Evolutionary conservation across 768 basidiomycete genomes (phyloP).

Genomic region (Kwoniella newhampshirensis): DNA sequence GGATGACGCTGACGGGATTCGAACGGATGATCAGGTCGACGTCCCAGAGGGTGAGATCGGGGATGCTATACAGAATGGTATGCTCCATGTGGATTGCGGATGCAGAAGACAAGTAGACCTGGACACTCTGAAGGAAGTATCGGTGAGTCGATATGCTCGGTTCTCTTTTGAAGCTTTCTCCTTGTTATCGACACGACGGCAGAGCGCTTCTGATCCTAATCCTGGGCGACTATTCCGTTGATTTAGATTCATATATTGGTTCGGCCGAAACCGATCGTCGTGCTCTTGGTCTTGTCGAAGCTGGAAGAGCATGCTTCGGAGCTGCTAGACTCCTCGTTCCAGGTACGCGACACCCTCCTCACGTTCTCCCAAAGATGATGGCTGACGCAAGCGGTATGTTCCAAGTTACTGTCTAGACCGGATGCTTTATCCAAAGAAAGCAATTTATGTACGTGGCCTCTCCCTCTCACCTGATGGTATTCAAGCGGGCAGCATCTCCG

Average conservation of each 20-base stretch:
- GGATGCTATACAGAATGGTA: constrained; percentile 26
- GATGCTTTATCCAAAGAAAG: not conserved
- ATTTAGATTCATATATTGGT: constrained; percentile 11
- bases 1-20: not conserved
- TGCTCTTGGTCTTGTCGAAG: not conserved
- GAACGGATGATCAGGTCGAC: not conserved
- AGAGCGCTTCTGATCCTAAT: too few relatives aligned
- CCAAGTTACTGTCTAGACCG: not conserved
- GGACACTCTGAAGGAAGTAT: not conserved
- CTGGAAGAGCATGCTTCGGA: not conserved
- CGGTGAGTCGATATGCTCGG: too few relatives aligned
- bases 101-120: not conserved
- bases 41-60: constrained; percentile 6
- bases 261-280: constrained; percentile 4
- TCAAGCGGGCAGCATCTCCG: too few relatives aligned
- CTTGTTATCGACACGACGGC: too few relatives aligned
- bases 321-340: constrained; percentile 1
- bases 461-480: too few relatives aligned
- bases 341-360: too few relatives aligned
- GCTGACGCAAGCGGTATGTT: too few relatives aligned
- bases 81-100: constrained; percentile 23
- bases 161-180: too few relatives aligned
- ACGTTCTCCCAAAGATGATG: too few relatives aligned
- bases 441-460: not conserved
- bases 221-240: too few relatives aligned